Evolutionary conservation across 441 rosid genomes (phyloP), one percentile per base, ranked within the genome.

Genomic region (Euphorbia celastroides): DNA sequence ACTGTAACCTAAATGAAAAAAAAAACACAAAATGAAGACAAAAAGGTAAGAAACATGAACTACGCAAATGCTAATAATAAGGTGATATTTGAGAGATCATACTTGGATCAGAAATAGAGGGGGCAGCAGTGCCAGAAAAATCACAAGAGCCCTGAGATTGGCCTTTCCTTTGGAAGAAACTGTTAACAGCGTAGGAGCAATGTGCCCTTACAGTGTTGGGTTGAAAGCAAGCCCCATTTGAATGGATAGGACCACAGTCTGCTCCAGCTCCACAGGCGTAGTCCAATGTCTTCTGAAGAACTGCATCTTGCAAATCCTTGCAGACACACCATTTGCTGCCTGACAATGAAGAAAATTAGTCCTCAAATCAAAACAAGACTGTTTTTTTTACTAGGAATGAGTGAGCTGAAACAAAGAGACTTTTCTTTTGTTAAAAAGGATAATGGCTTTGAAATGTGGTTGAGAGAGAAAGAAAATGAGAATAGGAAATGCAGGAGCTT

Each of bases 241-340:
- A 84, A 48, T 67, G 76, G 69, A 83, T 83, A 20, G 88, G 78
- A 12, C 56, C 38, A 64, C 99, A 94, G 72, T 94, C 99, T 57
- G 96, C 98, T 36, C 97, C 97, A 64, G 96, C 96, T 54, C 99
- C 96, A 63, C 99, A 94, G 44, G 99, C 99, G 88, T 91, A 94
- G 78, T 89, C 88, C 68, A 94, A 65, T 2, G 96, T 77, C 71
- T 75, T 79, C 72, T 93, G 98, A 48, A 90, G 75, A 16, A 20
- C 78, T 56, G 84, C 0, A 38, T 87, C 92, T 67, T 78, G 19
- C 79, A 75, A 57, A 0, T 83, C 84, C 71, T 86, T 93, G 82
- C 98, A 93, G 32, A 86, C 86, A 71, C 98, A 93, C 96, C 96
- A 93, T 26, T 80, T 57, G 26, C 79, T 75, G 12, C 69, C 71